Base-by-base conservation (phyloP, 2,329 filamentous ascomycete species). In the Ophiostoma sp. region DNA sequence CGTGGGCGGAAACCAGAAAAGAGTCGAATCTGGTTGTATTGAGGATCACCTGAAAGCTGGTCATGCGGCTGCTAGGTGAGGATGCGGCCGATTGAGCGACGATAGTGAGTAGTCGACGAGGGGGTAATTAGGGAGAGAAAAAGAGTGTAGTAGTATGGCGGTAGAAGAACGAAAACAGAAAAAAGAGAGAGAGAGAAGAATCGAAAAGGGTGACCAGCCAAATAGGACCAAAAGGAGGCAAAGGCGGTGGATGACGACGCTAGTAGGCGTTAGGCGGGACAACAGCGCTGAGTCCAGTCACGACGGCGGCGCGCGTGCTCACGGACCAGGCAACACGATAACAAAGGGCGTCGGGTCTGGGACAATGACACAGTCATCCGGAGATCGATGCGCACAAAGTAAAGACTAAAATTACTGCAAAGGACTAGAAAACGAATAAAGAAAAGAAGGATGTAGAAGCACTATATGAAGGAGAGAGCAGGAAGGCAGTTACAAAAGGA, bases 171-270 rank as follows among this genome's bases (percentile, higher is more conserved):
- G 33, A 50, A 12, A 28, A 19, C n/a, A 52, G 64, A 72, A 55
- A 69, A 45, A 22, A 69, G 31, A 66, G 31, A n/a, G 31, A 69
- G 31, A 66, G 31, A n/a, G 39, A 42, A 25, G 64, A 50, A 61
- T 39, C 42, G 42, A 50, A 70, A 63, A 57, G 42, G 39, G 61
- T 48, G 70, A 72, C 42, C 61, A 33, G 48, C 55, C 28, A 70
- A 55, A 52, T 22, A 33, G 19, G 57, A 63, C 57, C 64, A 57
- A 71, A 52, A 73, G 59, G 71, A 72, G 45, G 72, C 71, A 73
- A 70, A 71, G 45, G 39, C 48, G 63, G 73, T 61, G 59, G 71
- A 74, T 74, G 74, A 75, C 72, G 69, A 73, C 74, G 71, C 74
- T 75, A 75, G 69, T 31, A 69, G 55, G 48, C 57, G 28, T 50